Conservation (phyloP, 345 rosid species). For the Salix dunnii region DNA sequence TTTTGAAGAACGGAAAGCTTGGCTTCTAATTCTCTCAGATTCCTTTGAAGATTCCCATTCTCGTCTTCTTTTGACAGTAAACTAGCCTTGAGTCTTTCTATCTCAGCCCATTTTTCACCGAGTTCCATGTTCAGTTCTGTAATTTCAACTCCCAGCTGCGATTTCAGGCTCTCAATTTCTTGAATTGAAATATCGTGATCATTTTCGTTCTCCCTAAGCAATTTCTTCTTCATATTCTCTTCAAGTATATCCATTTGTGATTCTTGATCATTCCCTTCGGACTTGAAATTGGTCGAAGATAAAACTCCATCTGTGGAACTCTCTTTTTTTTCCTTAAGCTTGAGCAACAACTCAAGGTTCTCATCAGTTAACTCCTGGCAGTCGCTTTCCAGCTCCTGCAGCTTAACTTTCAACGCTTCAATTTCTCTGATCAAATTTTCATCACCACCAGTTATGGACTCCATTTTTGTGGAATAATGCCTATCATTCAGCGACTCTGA, state of each 20-base stretch:
- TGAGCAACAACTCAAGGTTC: slow-evolving; percentile 46
- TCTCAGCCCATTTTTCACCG: slow-evolving; percentile 17
- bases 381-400: slow-evolving; percentile 53
- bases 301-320: slow-evolving; percentile 15
- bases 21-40: slow-evolving; percentile 29
- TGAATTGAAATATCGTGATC: slow-evolving; percentile 22
- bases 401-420: slow-evolving; percentile 35
- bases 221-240: slow-evolving; percentile 32
- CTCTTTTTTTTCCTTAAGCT: slow-evolving; percentile 36
- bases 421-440: slow-evolving; percentile 33
- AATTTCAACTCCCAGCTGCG: slow-evolving; percentile 33
- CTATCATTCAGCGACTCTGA: slow-evolving; percentile 18
- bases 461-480: slow-evolving; percentile 8
- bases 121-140: slow-evolving; percentile 26
- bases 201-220: slow-evolving; percentile 27
- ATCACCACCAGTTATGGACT: slow-evolving; percentile 5
- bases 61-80: slow-evolving; percentile 41
- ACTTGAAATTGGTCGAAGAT: background rate
- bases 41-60: slow-evolving; percentile 23
- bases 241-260: slow-evolving; percentile 21
- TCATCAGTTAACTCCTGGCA: slow-evolving; percentile 66
- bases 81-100: slow-evolving; percentile 32
- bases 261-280: slow-evolving; percentile 17
- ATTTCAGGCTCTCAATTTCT: slow-evolving; percentile 33
- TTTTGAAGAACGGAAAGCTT: slow-evolving; percentile 28